Conservation (phyloP, 2,329 filamentous ascomycete species). For the Fusarium domesticum region DNA sequence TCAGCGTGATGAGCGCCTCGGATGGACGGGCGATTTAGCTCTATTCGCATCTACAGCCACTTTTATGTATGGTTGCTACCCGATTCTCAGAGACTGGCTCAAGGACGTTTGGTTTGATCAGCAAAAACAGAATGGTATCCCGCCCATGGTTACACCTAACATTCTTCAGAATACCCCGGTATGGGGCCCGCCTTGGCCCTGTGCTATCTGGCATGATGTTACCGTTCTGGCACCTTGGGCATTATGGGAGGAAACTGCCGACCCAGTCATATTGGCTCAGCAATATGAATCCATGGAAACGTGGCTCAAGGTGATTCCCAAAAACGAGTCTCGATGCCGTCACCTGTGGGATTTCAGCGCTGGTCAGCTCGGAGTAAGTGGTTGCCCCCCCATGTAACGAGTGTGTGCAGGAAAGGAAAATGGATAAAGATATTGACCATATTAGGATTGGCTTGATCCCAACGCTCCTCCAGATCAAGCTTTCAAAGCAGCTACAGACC, state of each 20-base stretch:
- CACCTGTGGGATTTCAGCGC: constrained; percentile 38
- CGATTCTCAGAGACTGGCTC: constrained; percentile 43
- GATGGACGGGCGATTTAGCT: constrained; percentile 52
- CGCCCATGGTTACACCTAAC: constrained; percentile 23
- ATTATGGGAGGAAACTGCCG: constrained; percentile 39
- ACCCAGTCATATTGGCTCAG: constrained; percentile 34
- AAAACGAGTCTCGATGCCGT: constrained; percentile 34
- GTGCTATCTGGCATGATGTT: constrained; percentile 44
- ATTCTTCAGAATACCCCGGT: constrained; percentile 7
- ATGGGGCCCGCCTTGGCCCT: constrained; percentile 25
- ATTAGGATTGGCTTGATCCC: constrained; percentile 49
- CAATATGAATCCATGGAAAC: constrained; percentile 40
- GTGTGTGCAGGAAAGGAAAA: too few species aligned
- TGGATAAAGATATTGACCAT: background rate
- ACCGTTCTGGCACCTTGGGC: constrained; percentile 42
- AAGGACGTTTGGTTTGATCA: constrained; percentile 23
- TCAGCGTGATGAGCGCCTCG: constrained; percentile 52
- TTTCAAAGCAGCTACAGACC: constrained; percentile 38
- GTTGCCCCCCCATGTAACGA: too few species aligned
- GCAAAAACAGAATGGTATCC: constrained; percentile 13
- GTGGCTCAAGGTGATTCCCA: constrained; percentile 36
- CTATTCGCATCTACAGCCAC: constrained; percentile 50
- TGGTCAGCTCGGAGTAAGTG: constrained; percentile 22
- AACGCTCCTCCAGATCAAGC: constrained; percentile 41
- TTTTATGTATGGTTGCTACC: constrained; percentile 50